Evolutionary conservation across 2,329 filamentous ascomycete species (phyloP).

Genomic region (Lasiodiplodia sp.): DNA sequence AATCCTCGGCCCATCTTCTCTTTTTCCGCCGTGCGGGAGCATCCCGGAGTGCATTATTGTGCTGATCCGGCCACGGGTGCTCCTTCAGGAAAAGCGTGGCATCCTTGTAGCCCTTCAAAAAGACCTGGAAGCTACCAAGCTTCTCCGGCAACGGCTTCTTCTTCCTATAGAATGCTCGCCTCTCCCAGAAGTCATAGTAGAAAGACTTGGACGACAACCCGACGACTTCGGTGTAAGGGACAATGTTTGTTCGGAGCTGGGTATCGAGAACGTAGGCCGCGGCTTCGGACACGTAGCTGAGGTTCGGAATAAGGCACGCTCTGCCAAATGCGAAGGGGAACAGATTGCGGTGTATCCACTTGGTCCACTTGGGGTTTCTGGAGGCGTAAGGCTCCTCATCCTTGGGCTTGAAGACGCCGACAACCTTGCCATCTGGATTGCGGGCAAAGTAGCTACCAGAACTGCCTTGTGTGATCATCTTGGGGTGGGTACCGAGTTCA

Average conservation of each 20-base stretch:
- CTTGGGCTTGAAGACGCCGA: constrained; percentile 98
- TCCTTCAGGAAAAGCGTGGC: constrained; percentile 95
- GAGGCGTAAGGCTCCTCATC: constrained; percentile 98
- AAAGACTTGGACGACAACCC: constrained; percentile 95
- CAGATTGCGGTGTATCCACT: constrained; percentile 97
- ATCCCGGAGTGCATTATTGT: constrained; percentile 70
- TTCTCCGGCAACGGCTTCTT: constrained; percentile 88
- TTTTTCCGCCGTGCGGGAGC: constrained; percentile 72
- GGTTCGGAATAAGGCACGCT: constrained; percentile 93
- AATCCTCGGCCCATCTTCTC: constrained; percentile 77
- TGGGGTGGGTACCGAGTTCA: constrained; percentile 87
- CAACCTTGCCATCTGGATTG: constrained; percentile 88
- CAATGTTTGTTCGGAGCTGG: constrained; percentile 87
- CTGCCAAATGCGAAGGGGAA: constrained; percentile 97
- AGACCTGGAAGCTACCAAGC: constrained; percentile 95
- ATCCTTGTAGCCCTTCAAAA: constrained; percentile 95
- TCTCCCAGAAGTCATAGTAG: constrained; percentile 97
- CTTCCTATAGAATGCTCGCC: constrained; percentile 84
- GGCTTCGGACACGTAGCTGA: constrained; percentile 97
- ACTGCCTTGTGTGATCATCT: constrained; percentile 95
- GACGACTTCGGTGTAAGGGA: constrained; percentile 96
- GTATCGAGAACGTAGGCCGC: constrained; percentile 94
- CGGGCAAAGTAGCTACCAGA: constrained; percentile 98
- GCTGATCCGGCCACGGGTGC: constrained; percentile 95
- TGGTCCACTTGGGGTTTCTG: constrained; percentile 98